Percentiles rank a stretch among this genome's conserved stretches.
These are phyloP conservation scores for Penicillium sclerotiorum DNA, from an alignment of 2,329 filamentous ascomycete species.

Conservation along the genomic window DNA sequence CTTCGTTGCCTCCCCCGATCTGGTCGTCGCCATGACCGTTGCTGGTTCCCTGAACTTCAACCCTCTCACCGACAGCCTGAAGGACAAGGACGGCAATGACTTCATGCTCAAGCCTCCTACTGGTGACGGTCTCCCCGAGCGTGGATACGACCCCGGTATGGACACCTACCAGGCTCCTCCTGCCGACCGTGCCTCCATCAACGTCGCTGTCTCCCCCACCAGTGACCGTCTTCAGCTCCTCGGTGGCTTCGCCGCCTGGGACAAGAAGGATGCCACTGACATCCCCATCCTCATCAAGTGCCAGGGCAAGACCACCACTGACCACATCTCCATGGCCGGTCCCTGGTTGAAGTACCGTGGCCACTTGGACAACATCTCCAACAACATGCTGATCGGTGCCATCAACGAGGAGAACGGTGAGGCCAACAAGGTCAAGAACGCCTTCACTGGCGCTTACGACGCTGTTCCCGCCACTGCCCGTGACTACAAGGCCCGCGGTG, in stretches of 20 bases:
- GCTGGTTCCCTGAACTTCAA: constrained; percentile 91
- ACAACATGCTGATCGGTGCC: constrained; percentile 96
- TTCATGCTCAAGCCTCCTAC: constrained; percentile 82
- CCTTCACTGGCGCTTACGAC: constrained; percentile 78
- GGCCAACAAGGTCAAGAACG: constrained; percentile 97
- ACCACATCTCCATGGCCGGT: constrained; percentile 93
- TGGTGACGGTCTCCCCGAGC: constrained; percentile 76
- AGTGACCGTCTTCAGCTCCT: constrained; percentile 96
- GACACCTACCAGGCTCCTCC: constrained; percentile 97
- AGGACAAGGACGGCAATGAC: constrained; percentile 94
- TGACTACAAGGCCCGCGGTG: constrained; percentile 97
- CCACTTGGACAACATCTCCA: constrained; percentile 94
- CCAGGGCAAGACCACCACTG: constrained; percentile 93
- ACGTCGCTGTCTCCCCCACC: constrained; percentile 80
- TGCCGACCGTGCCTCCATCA: constrained; percentile 70
- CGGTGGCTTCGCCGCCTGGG: constrained; percentile 81
- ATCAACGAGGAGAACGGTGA: constrained; percentile 95
- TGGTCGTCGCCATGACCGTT: constrained; percentile 83
- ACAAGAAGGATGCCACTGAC: constrained; percentile 83
- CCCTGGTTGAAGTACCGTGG: constrained; percentile 99
- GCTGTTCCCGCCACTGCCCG: constrained; percentile 91
- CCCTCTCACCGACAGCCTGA: constrained; percentile 86
- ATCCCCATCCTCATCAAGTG: constrained; percentile 95
- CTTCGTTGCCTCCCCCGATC: constrained; percentile 87
- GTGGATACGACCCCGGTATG: constrained; percentile 86